Base-by-base conservation (phyloP, 1,284 basidiomycete genomes). In the Singerocomus inundabilis region DNA sequence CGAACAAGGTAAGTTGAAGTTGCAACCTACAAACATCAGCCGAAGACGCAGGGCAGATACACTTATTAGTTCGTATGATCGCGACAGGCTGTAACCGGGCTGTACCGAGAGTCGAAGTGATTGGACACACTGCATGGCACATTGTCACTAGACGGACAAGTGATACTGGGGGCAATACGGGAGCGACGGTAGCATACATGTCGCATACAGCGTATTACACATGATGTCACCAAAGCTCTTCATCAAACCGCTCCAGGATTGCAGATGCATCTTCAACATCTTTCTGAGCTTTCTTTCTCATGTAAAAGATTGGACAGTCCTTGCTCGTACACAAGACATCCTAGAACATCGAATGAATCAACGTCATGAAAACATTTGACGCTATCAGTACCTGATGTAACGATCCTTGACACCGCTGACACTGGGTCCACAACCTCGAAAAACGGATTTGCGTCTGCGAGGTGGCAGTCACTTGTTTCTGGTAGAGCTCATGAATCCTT, bases 231-330 rank as follows among this genome's bases (percentile, higher is more conserved):
- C 85, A 88, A 25, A 75, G 60, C 59, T 91, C 86, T 7, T 70
- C 70, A 53, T 90, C 85, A 66, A 98, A 98, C 11, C 95, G 81
- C 55, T 92, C 90, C 36, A 98, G 69, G 34, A 88, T 78, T 2
- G 77, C 66, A 50, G 82, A 84, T 1, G 88, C 80, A 58, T 95
- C 91, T 55, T 91, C 91, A 0, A 95, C 94, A 60, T 98, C 93
- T 67, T 97, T 97, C 68, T 98, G 95, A 6, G 94, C 85, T 61
- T 96, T 96, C 70, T 96, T 97, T 35, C 96, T 77, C 84, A 96
- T 93, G 69, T 98, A 98, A 70, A 95, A 98, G 56, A 98, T 98
- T 0, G 96, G 96, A 60, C 96, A 99, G 70, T 99, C 96, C 64
- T 92, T 95, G 64, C 92, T 96, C 0, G 91, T 91, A 65, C 96